Conservation (phyloP, 441 rosid species). For the Jatropha multifida region DNA sequence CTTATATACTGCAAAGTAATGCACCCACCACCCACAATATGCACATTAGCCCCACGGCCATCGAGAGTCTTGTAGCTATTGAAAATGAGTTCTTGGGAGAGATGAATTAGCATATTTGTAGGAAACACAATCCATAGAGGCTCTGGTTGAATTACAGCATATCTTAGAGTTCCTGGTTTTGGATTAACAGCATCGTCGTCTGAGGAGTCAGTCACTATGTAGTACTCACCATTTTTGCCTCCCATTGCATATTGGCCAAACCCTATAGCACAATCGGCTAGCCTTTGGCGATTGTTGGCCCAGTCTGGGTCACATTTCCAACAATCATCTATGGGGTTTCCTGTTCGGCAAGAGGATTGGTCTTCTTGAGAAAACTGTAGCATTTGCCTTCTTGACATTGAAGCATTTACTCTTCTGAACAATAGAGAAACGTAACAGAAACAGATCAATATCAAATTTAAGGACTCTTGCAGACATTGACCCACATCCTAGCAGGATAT, state of each 20-base stretch:
- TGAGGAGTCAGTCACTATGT: conserved; percentile 78
- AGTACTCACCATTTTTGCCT: conserved; percentile 78
- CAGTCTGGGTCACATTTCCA: conserved; percentile 97
- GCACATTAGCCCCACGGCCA: conserved; percentile 93
- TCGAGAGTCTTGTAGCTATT: conserved; percentile 90
- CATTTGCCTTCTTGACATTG: conserved; percentile 64
- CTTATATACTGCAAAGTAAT: conserved; percentile 81
- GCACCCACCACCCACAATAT: conserved; percentile 89
- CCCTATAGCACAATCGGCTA: conserved; percentile 92
- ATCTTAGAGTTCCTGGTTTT: conserved; percentile 81
- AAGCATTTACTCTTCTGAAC: conserved; percentile 73
- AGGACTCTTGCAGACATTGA: neutral
- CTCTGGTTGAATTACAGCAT: conserved; percentile 82
- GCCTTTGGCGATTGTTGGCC: conserved; percentile 75
- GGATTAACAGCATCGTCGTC: conserved; percentile 82
- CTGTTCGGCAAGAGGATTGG: conserved; percentile 53
- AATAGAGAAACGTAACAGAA: neutral
- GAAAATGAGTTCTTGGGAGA: conserved; percentile 79
- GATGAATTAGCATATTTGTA: conserved; percentile 66
- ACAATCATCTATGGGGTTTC: conserved; percentile 94
- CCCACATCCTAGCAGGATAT: conserved; percentile 3
- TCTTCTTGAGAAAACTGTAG: conserved; percentile 43
- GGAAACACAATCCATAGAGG: conserved; percentile 97
- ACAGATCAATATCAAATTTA: neutral
- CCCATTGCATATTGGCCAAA: conserved; percentile 93